A percentile compares a stretch with the other conserved stretches of the same genome.
phyloP scores from a whole-genome alignment of 345 rosid genomes.

The Sonneratia caseolaris region DNA sequence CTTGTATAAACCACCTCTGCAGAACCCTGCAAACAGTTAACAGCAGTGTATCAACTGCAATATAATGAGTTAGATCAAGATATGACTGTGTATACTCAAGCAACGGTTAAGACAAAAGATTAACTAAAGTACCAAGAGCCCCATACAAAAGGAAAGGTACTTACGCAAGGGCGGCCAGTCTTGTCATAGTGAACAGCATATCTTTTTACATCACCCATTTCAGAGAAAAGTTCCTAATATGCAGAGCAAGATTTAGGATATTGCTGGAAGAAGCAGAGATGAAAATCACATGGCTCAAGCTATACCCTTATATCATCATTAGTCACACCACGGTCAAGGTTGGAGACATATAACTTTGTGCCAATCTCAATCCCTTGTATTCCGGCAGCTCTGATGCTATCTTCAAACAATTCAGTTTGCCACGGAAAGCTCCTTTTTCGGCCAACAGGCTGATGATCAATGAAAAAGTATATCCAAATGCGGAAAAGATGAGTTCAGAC shows the following conservation, averaged over 20 bases:
- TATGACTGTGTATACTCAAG: background rate
- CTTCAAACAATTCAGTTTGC: constrained; percentile 92
- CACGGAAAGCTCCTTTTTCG: constrained; percentile 68
- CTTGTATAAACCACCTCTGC: constrained; percentile 87
- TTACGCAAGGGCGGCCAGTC: constrained; percentile 71
- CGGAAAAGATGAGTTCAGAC: constrained; percentile 37
- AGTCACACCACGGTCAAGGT: constrained; percentile 78
- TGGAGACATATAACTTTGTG: constrained; percentile 69
- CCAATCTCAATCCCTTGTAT: constrained; percentile 75
- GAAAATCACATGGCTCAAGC: constrained; percentile 15
- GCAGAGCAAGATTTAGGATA: constrained; percentile 12
- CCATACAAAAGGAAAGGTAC: constrained; percentile 14
- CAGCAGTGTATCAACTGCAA: background rate
- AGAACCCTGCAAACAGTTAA: constrained; percentile 50
- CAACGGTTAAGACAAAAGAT: too few species aligned
- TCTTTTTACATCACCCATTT: constrained; percentile 81
- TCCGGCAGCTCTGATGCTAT: constrained; percentile 89
- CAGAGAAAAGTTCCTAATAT: constrained; percentile 81
- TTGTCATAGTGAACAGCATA: constrained; percentile 78
- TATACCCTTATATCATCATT: constrained; percentile 95
- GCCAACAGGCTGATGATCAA: constrained; percentile 56
- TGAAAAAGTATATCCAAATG: constrained; percentile 19
- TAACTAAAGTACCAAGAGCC: background rate
- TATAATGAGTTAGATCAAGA: background rate
- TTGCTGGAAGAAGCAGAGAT: constrained; percentile 10